Conservation (phyloP, 1,139 yeast genomes). For the Debaryomyces sp. region DNA sequence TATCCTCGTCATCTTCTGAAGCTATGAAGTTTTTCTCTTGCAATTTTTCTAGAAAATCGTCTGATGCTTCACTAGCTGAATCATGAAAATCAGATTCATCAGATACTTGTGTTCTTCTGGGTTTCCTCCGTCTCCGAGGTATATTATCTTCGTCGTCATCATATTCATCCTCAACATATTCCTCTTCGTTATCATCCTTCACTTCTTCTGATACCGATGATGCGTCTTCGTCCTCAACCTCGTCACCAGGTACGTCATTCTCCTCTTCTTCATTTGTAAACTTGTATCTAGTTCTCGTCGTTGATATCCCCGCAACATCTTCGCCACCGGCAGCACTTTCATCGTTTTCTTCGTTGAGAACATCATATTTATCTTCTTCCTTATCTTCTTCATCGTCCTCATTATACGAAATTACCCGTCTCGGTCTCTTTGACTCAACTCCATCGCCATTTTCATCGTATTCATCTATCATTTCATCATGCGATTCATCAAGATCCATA, state of each 20-base stretch:
- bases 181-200: slow-evolving; percentile 19
- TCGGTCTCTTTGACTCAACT: slow-evolving; percentile 11
- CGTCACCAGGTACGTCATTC: slow-evolving; percentile 14
- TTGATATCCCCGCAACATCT: too few species aligned
- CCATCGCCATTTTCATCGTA: slow-evolving; percentile 14
- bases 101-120: slow-evolving; percentile 19
- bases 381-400: slow-evolving; percentile 20
- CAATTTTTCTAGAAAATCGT: slow-evolving; percentile 32
- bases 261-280: slow-evolving; percentile 19
- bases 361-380: slow-evolving; percentile 8
- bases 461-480: neutral
- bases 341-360: slow-evolving; percentile 7
- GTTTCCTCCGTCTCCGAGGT: slow-evolving; percentile 19
- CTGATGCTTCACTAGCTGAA: slow-evolving; percentile 31
- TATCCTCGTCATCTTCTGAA: slow-evolving; percentile 37
- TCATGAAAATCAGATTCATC: slow-evolving; percentile 31
- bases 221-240: slow-evolving; percentile 11
- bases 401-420: slow-evolving; percentile 18
- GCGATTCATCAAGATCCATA: slow-evolving; percentile 3
- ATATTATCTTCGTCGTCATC: slow-evolving; percentile 30
- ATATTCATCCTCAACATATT: slow-evolving; percentile 29
- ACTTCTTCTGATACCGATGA: slow-evolving; percentile 11
- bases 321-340: too few species aligned
- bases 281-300: slow-evolving; percentile 7
- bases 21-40: slow-evolving; percentile 41